These are phyloP conservation scores for Pichiaceae sp. DNA, from an alignment of 1,139 yeast genomes.

Conservation along the genomic window DNA sequence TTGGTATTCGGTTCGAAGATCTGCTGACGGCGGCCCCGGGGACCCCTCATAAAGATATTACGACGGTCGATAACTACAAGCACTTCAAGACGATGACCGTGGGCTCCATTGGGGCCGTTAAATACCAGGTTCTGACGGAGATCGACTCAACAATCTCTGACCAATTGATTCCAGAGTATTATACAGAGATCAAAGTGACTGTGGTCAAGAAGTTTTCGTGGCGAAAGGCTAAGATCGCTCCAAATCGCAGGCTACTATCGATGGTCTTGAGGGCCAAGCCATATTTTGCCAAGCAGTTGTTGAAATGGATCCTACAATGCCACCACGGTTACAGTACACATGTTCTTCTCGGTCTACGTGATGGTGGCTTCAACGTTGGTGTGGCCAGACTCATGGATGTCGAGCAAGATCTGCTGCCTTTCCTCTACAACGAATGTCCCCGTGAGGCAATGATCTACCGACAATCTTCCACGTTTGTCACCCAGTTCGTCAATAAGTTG, in stretches of 20 bases:
- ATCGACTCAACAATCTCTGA: constrained; percentile 1
- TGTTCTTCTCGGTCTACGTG: constrained; percentile 12
- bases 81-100: constrained; percentile 10
- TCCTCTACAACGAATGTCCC: background rate
- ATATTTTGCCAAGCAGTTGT: constrained; percentile 4
- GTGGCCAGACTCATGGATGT: constrained; percentile 5
- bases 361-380: constrained; percentile 3
- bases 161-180: constrained; percentile 1
- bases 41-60: too few relatives aligned
- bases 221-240: background rate
- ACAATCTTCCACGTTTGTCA: background rate
- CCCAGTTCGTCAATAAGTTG: background rate
- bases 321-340: constrained; percentile 10
- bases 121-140: constrained; percentile 7
- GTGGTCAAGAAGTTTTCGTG: background rate
- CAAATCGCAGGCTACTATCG: constrained; percentile 1
- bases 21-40: background rate
- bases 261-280: constrained; percentile 3
- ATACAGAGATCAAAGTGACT: constrained; percentile 11
- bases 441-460: background rate
- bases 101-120: constrained; percentile 9
- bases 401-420: constrained; percentile 8
- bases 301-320: constrained; percentile 12
- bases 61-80: constrained; percentile 1
- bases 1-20: constrained; percentile 3